Conservation (phyloP, 495 filamentous ascomycete genomes). For the Ramalina peruviana region DNA sequence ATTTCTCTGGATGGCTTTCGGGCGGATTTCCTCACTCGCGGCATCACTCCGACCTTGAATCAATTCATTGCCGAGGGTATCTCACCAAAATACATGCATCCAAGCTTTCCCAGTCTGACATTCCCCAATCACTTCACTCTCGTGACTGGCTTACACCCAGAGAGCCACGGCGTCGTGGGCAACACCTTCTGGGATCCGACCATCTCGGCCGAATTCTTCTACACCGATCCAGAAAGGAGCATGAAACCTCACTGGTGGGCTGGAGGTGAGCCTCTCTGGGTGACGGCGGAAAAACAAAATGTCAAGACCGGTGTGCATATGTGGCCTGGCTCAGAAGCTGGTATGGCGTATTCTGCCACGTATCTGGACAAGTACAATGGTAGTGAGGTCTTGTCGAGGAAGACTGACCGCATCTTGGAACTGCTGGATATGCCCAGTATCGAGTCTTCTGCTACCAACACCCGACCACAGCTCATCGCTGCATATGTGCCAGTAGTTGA, state of each 20-base stretch:
- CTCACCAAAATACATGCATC: slow-evolving; percentile 79
- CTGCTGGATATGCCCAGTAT: slow-evolving; percentile 69
- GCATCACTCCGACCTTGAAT: slow-evolving; percentile 69
- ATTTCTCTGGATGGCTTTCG: slow-evolving; percentile 94
- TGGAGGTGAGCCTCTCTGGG: slow-evolving; percentile 80
- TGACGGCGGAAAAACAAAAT: slow-evolving; percentile 68
- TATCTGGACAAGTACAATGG: slow-evolving; percentile 76
- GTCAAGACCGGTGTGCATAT: slow-evolving; percentile 79
- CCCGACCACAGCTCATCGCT: slow-evolving; percentile 75
- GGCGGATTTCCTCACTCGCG: slow-evolving; percentile 81
- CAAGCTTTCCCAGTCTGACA: slow-evolving; percentile 89
- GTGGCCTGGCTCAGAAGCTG: slow-evolving; percentile 94
- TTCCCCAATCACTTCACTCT: slow-evolving; percentile 98
- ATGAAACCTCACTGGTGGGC: slow-evolving; percentile 85
- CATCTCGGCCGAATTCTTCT: slow-evolving; percentile 67
- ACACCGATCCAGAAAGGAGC: slow-evolving; percentile 57
- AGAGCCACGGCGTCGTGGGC: slow-evolving; percentile 83
- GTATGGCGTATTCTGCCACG: slow-evolving; percentile 50
- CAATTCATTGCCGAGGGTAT: slow-evolving; percentile 70
- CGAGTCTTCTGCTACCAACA: slow-evolving; percentile 26
- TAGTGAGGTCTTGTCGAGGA: slow-evolving; percentile 54
- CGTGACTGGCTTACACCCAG: slow-evolving; percentile 82
- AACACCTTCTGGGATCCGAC: slow-evolving; percentile 88
- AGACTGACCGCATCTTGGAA: slow-evolving; percentile 62
- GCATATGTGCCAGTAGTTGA: slow-evolving; percentile 93